A percentile compares a stretch with the other conserved stretches of the same genome.
Conservation (phyloP, 2,329 filamentous ascomycete genomes). For the Keithomyces neogunnii region DNA sequence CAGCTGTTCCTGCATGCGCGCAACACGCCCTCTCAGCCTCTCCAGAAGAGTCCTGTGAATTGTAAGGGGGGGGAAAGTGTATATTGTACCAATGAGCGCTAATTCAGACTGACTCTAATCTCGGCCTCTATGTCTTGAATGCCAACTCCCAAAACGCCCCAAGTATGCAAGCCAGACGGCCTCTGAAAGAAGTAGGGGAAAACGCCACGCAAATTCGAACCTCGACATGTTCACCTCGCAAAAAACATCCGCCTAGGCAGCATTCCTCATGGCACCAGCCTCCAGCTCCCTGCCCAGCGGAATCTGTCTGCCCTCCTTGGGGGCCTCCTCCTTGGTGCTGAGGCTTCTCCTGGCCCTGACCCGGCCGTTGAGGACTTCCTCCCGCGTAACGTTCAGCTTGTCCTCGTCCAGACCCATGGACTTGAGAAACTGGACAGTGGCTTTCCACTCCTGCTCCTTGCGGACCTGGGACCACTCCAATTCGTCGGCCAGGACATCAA, state of each 20-base stretch:
- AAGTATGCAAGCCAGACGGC: too few relatives aligned
- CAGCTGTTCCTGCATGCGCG: too few relatives aligned
- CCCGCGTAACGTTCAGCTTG: slow-evolving; percentile 12
- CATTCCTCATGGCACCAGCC: not conserved
- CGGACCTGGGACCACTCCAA: slow-evolving; percentile 53
- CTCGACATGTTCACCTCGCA: too few relatives aligned
- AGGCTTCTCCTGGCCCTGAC: not conserved
- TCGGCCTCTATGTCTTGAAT: too few relatives aligned
- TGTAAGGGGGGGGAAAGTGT: too few relatives aligned
- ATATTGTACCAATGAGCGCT: too few relatives aligned
- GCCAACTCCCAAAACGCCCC: too few relatives aligned
- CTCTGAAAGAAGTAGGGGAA: too few relatives aligned
- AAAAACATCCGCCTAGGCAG: not conserved
- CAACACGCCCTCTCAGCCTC: too few relatives aligned
- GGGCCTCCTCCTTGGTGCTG: not conserved
- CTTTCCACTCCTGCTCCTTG: slow-evolving; percentile 47
- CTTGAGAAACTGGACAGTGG: slow-evolving; percentile 36
- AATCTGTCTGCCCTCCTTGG: not conserved
- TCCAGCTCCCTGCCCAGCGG: not conserved
- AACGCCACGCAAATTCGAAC: too few relatives aligned
- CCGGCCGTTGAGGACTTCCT: slow-evolving; percentile 11
- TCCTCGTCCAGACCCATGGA: slow-evolving; percentile 34
- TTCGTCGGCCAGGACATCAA: slow-evolving; percentile 66
- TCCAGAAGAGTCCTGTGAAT: too few relatives aligned
- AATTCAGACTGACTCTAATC: too few relatives aligned